Evolutionary conservation across 768 basidiomycete genomes (phyloP), one percentile per base, ranked within the genome.

Genomic region (Tremella mesenterica): DNA sequence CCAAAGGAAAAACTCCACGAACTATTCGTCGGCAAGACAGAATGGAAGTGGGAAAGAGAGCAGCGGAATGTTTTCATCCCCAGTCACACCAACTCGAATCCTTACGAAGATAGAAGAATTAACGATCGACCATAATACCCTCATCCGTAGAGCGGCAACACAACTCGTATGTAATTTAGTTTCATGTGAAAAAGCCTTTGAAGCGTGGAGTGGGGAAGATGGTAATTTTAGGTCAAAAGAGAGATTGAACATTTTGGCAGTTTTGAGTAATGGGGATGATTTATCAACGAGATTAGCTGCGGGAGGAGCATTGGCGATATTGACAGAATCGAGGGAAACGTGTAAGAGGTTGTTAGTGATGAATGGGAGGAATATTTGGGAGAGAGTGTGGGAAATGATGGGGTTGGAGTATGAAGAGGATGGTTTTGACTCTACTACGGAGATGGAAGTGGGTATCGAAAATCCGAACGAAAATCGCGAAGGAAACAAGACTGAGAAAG

Each of bases 121-220:
- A 29, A 56, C 71, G 56, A 41, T 74, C 46, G 88, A 92, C 63
- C 88, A 91, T 48, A 86, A 93, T 70, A 74, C 72, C 0, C 77
- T 97, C 53, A 77, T 95, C 50, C 81, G 89, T 14, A 78, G 95
- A 54, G 93, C 95, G 1, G 83, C 92, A 1, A 84, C 83, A 50
- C 90, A 99, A 74, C 80, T 97, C 26, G 75, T 90, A 3, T 97
- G 92, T 78, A 99, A 99, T 74, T 79, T 99, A 13, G 79, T 91
- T 33, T 80, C 78, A 1, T 85, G 85, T 14, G 86, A 90, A 41
- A 77, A 77, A 4, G 81, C 85, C 4, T 93, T 89, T 69, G 79
- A 82, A 56, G 79, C 79, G 59, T 93, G 86, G 67, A 81, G 72
- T 2, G 73, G 72, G 23, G 71, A 68, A 26, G 38, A 54, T 30